phyloP scores from a whole-genome alignment of 1,139 yeast genomes.

The Sugiyamaella novakii region DNA sequence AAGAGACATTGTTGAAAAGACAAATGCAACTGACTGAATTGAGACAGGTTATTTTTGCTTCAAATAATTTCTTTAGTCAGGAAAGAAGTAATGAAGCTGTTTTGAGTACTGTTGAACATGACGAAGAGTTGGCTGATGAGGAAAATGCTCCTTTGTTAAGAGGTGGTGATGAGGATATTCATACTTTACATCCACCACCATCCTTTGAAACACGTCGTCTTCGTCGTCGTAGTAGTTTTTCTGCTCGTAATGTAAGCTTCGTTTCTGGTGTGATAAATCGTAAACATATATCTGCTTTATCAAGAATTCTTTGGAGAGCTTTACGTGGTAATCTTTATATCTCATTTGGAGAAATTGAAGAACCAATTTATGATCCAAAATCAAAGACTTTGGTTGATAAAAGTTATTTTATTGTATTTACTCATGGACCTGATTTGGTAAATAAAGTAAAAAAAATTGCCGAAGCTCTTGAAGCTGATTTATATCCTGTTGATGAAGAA shows the following conservation, averaged over 20 bases:
- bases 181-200: conserved; percentile 27
- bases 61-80: conserved; percentile 55
- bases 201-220: conserved; percentile 11
- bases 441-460: conserved; percentile 72
- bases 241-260: conserved; percentile 52
- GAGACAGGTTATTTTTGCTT: conserved; percentile 67
- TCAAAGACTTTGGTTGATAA: conserved; percentile 56
- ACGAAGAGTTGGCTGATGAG: conserved; percentile 30
- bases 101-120: conserved; percentile 32
- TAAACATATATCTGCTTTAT: conserved; percentile 67
- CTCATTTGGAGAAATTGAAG: conserved; percentile 66
- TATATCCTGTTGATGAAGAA: conserved; percentile 69
- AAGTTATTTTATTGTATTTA: conserved; percentile 78
- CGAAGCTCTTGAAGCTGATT: conserved; percentile 78
- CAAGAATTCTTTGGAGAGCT: conserved; percentile 89
- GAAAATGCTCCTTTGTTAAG: conserved; percentile 42
- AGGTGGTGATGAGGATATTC: conserved; percentile 27
- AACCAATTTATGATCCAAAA: conserved; percentile 56
- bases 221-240: conserved; percentile 14
- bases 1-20: conserved; percentile 55
- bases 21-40: conserved; percentile 63
- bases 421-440: conserved; percentile 79
- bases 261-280: conserved; percentile 84
- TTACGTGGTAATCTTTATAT: conserved; percentile 87
- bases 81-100: conserved; percentile 36